Conservation (phyloP, 306 rosid species). For the Notholithocarpus densiflorus region DNA sequence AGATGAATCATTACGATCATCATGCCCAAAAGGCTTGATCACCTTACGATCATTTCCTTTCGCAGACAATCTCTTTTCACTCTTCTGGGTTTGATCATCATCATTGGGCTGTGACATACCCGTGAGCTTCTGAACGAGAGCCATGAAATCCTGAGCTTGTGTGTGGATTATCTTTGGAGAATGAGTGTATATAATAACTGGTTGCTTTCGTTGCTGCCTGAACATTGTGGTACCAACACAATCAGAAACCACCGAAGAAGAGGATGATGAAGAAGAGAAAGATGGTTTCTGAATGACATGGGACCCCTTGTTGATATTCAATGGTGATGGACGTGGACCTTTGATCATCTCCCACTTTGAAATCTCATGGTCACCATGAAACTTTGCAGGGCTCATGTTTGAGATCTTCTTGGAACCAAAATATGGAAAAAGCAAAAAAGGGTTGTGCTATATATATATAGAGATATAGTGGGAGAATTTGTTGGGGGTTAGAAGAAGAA, state of each 20-base stretch:
- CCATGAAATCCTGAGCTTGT: slow-evolving; percentile 70
- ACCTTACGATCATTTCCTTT: background rate
- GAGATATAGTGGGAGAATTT: background rate
- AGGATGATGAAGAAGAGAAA: slow-evolving; percentile 4
- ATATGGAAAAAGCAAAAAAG: background rate
- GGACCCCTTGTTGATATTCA: slow-evolving; percentile 53
- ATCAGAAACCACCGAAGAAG: background rate
- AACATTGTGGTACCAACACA: too few relatives aligned
- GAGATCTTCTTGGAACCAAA: background rate
- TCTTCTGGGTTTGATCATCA: background rate
- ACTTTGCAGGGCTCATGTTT: slow-evolving; percentile 34
- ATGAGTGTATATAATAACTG: slow-evolving; percentile 70
- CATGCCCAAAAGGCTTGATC: slow-evolving; percentile 7
- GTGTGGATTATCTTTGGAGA: slow-evolving; percentile 84
- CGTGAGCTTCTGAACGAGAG: slow-evolving; percentile 83
- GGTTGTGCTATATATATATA: slow-evolving; percentile 3
- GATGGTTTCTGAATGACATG: slow-evolving; percentile 40
- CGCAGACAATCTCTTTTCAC: background rate
- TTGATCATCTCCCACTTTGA: slow-evolving; percentile 34
- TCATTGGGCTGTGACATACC: slow-evolving; percentile 36
- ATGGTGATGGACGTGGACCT: slow-evolving; percentile 70
- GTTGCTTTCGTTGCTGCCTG: slow-evolving; percentile 37
- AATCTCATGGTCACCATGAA: slow-evolving; percentile 1
- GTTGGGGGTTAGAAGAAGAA: background rate
- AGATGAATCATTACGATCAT: slow-evolving; percentile 20